Evolutionary conservation across 2,329 filamentous ascomycete species (phyloP).

Genomic region (Whalleya microplaca): DNA sequence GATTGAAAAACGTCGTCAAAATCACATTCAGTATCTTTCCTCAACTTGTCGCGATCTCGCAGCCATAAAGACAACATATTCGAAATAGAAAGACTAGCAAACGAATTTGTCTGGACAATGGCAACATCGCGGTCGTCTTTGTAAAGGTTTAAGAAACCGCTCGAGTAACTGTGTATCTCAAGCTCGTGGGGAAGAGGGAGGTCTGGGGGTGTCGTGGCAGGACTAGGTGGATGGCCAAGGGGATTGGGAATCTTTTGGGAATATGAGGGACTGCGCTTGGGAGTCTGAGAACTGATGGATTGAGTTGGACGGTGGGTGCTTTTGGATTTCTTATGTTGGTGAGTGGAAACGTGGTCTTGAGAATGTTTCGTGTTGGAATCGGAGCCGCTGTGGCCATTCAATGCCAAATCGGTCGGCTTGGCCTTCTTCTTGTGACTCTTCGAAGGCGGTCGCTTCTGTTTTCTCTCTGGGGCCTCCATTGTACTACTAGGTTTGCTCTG

Average conservation of each 20-base stretch:
- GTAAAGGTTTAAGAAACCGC: slow-evolving; percentile 76
- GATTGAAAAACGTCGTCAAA: slow-evolving; percentile 70
- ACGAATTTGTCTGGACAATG: slow-evolving; percentile 73
- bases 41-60: slow-evolving; percentile 70
- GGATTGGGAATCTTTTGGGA: slow-evolving; percentile 64
- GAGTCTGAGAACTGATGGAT: slow-evolving; percentile 71
- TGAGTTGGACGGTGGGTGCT: slow-evolving; percentile 78
- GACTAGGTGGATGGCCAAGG: slow-evolving; percentile 67
- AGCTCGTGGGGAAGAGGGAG: slow-evolving; percentile 64
- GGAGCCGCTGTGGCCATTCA: slow-evolving; percentile 68
- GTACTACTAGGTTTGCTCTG: slow-evolving; percentile 48
- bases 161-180: slow-evolving; percentile 70
- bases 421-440: slow-evolving; percentile 89
- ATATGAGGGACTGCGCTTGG: slow-evolving; percentile 67
- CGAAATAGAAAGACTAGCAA: slow-evolving; percentile 74
- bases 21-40: slow-evolving; percentile 67
- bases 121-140: slow-evolving; percentile 60
- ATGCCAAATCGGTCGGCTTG: slow-evolving; percentile 69
- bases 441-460: slow-evolving; percentile 71
- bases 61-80: slow-evolving; percentile 80
- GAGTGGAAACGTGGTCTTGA: slow-evolving; percentile 50
- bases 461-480: slow-evolving; percentile 64
- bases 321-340: slow-evolving; percentile 78
- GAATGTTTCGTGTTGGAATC: slow-evolving; percentile 57
- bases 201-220: slow-evolving; percentile 74